Evolutionary conservation across 2,329 filamentous ascomycete genomes (phyloP), one percentile per base, ranked within the genome.

Genomic region (Penicillium sclerotigenum): DNA sequence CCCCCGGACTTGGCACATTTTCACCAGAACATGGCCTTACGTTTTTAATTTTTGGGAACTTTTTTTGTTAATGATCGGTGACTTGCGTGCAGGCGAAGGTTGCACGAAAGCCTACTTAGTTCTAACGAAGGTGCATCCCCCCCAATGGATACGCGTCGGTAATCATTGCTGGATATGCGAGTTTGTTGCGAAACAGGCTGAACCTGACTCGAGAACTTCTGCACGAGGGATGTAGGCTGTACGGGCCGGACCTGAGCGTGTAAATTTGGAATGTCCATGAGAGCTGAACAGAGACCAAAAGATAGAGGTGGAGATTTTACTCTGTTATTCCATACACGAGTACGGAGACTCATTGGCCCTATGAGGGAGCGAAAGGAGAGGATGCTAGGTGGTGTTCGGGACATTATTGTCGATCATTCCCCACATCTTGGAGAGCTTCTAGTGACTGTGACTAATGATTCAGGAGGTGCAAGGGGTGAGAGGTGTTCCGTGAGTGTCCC

Each of bases 351-450:
- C 11, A 34, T 24, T 43, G 38, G 31, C 3, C 28, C 46, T 38
- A 48, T 38, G 31, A 28, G 11, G 7, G 2, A 13, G 22, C n/a
- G 31, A 47, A 16, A 22, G 22, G 33, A 43, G 20, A 28, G 26
- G 43, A 38, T 50, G 5, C 5, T 42, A 11, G 37, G 10, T 37
- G 49, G 52, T 52, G 31, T 47, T 65, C 59, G 61, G 59, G 57
- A 58, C 9, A 61, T 61, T 57, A 57, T 29, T 52, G 60, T 40
- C 52, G 60, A 65, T 65, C 60, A 29, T 52, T 53, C 52, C 24
- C 60, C 57, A 59, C 31, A 34, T n/a, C 41, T 52, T 37, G 31
- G 46, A 54, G 45, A 18, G 33, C 26, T 34, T 11, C 8, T 37
- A 28, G 26, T 33, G 43, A 42, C 40, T 47, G 26, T 33, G 43